Percentiles rank a stretch among this genome's conserved stretches.
Conservation (phyloP, 495 filamentous ascomycete species). For the Apodospora peruviana region DNA sequence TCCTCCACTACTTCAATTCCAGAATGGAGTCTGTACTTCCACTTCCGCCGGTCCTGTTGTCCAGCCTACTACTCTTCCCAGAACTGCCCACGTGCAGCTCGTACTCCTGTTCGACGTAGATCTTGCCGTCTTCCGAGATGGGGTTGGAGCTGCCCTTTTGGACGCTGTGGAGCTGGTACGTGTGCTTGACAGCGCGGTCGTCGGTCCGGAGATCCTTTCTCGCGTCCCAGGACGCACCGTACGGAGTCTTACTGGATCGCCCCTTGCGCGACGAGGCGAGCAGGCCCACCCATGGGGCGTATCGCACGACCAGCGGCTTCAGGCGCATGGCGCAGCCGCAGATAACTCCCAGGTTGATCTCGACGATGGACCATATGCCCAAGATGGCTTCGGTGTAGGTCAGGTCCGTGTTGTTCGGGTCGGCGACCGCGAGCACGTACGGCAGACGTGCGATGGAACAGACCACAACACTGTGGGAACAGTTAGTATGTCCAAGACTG, state of each 20-base stretch:
- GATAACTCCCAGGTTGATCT: conserved; percentile 32
- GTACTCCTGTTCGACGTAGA: not conserved
- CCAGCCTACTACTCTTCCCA: too few species aligned
- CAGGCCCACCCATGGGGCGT: conserved; percentile 12
- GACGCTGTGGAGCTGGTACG: conserved; percentile 16
- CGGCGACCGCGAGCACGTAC: conserved; percentile 10
- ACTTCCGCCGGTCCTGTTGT: too few species aligned
- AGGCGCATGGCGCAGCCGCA: conserved; percentile 26
- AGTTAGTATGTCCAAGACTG: not conserved
- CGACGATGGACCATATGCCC: conserved; percentile 38
- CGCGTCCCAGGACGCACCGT: not conserved
- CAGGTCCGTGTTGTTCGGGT: conserved; percentile 10
- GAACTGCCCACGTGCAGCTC: too few species aligned
- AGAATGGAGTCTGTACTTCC: too few species aligned
- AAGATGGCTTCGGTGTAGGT: conserved; percentile 16
- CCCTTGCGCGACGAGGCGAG: not conserved
- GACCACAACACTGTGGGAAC: conserved; percentile 9
- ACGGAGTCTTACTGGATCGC: not conserved
- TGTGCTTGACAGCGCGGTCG: conserved; percentile 1
- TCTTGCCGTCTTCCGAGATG: not conserved
- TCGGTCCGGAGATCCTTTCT: conserved; percentile 1
- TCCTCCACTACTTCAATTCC: too few species aligned
- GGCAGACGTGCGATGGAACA: conserved; percentile 20
- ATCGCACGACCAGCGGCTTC: conserved; percentile 13
- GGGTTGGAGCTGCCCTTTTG: conserved; percentile 8